Base-by-base conservation (phyloP, 208 protist genomes). In the Trypanosoma mega region DNA sequence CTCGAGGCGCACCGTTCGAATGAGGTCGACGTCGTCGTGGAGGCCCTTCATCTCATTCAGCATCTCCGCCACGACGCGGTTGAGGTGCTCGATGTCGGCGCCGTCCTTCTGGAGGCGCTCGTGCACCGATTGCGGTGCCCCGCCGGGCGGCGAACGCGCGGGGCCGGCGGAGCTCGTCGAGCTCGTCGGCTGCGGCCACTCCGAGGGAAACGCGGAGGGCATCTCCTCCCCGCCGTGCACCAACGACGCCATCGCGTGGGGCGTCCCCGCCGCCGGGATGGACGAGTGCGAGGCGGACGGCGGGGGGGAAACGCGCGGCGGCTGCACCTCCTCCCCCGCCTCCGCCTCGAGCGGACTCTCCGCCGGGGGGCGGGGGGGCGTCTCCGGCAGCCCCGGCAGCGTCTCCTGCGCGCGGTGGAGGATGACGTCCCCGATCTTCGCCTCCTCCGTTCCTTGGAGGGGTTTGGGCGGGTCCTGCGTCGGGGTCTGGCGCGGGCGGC, bases 31-130 rank as follows among this genome's bases (percentile, higher is more conserved):
- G 47, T 92, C 82, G 3, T 68, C 70, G 56, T 94, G 84, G 27
- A 94, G 65, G 7, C 27, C 71, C 75, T 85, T 85, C 82, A 94
- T 90, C 66, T 92, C 80, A 1, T 61, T 80, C 29, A 94, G 63
- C 31, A 92, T 94, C 67, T 94, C 87, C n/a, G 87, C 87, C 52
- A 94, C 87, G n/a, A 94, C 80, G 44, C 87, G 87, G 74, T 94
- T 94, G 50, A 94, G 70, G 62, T 91, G 78, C 7, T 74, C 81
- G 62, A 94, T 94, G 59, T 90, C 84, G 1, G 80, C 72, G 14
- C 75, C 76, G 62, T 94, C 87, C 29, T 76, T 60, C 18, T 55
- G 56, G 14, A 94, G 58, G 29, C 78, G 82, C 21, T 90, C 80
- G 31, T 74, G 80, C 7, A 86, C 54, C 12, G 75, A 75, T 12